Base-by-base conservation (phyloP, 2,329 filamentous ascomycete genomes). In the Penicillium sp. region DNA sequence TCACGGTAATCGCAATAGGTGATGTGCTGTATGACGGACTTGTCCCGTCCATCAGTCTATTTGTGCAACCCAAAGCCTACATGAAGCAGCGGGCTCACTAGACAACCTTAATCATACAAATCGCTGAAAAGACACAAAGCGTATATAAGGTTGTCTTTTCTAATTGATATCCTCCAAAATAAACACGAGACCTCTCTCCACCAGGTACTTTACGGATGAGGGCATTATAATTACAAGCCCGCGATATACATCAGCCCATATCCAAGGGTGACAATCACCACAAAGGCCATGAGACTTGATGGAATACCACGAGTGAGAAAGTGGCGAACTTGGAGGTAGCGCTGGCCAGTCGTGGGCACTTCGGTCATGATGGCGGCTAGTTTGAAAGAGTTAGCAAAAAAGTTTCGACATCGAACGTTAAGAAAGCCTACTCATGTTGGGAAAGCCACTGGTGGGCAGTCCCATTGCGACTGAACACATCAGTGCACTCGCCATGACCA, bases 401-500 rank as follows among this genome's bases (percentile, higher is more conserved):
- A 25, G 47, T 20, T 23, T n/a, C 35, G 1, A 4, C 20, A 9
- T 23, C 28, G 15, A 44, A 63, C 52, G 64, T 55, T 25, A 49
- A 44, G 7, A 42, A 20, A 49, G 87, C 90, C 79, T 82, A 95
- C 91, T 98, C 93, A 98, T 98, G 62, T 98, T 98, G 1, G 93
- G 93, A 75, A 98, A 98, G 7, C 93, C 95, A 67, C 86, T 92
- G 0, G 93, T 98, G 2, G 93, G 93, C 71, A 98, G 72, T 10
- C 86, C 93, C 93, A 98, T 98, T 2, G 89, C 93, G n/a, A 91
- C 91, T 57, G 87, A 92, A 66, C 93, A 96, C 90, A 98, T 98
- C 55, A 98, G 74, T 9, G 95, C 92, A 47, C 88, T 86, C 0
- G 85, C 88, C 92, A 98, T 97, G 55, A 98, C 93, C 51, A 98